Percentiles rank a stretch among this genome's conserved stretches.
Conservation (phyloP, 495 filamentous ascomycete genomes). For the Clohesyomyces aquaticus region DNA sequence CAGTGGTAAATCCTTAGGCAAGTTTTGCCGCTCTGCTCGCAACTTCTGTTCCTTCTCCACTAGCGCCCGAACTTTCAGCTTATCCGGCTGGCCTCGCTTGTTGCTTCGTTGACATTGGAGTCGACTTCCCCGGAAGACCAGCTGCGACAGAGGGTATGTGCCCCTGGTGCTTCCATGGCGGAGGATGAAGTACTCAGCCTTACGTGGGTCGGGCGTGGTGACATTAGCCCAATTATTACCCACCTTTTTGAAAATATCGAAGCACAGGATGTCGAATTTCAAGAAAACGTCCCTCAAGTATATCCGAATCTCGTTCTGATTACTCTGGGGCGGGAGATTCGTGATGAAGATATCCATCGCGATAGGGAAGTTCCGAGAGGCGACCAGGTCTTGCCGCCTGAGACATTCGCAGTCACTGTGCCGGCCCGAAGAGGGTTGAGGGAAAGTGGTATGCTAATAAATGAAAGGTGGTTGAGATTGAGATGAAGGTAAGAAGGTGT, state of each 20-base stretch:
- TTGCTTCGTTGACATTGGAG: background rate
- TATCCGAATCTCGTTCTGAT: background rate
- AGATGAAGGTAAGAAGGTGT: background rate
- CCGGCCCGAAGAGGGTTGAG: too few relatives aligned
- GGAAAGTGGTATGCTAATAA: too few relatives aligned
- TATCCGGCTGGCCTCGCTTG: background rate
- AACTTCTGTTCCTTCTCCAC: background rate
- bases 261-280: background rate
- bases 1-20: background rate
- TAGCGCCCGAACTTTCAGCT: background rate
- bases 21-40: background rate
- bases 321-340: background rate
- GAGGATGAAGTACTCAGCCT: background rate
- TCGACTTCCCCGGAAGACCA: background rate
- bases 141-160: background rate
- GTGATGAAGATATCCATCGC: background rate
- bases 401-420: too few relatives aligned
- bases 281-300: background rate
- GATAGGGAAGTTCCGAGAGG: background rate
- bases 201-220: background rate
- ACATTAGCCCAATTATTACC: background rate
- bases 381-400: too few relatives aligned
- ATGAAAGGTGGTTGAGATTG: background rate
- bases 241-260: background rate
- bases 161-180: background rate